Base-by-base conservation (phyloP, 345 rosid genomes). In the Melastoma malabathricum region DNA sequence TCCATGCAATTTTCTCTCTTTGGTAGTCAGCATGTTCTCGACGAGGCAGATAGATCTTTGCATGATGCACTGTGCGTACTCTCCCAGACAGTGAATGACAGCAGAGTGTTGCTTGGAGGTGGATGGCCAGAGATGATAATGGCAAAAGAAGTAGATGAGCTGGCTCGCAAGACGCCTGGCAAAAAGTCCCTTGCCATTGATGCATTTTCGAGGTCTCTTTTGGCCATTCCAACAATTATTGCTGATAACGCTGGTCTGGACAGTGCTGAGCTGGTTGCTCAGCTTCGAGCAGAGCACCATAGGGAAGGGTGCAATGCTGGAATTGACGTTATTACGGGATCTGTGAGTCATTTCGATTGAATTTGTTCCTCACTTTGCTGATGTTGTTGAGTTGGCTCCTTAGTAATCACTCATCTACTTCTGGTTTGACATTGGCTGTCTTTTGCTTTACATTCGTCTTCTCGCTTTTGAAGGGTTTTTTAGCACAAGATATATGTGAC, bases 91-190 rank as follows among this genome's bases (percentile, higher is more conserved):
- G 96, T 92, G 31, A 87, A 82, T 48, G 98, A 92, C 72, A 72
- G 79, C 54, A 73, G 98, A 66, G 96, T 92, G 19, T 64, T 92
- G 59, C 84, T 84, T 23, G 98, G 98, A 56, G 98, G 98, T 56
- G 98, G 98, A 62, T 92, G 98, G 96, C 98, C 98, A 15, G 98
- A 92, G 84, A 87, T 92, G 98, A 75, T 84, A 48, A 92, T 84
- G 98, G 93, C 98, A 13, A 87, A 82, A 78, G 98, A 76, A 55
- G 98, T 92, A 44, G 95, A 92, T 68, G 89, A 87, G 70, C 78
- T 92, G 50, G 98, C 98, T 44, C 79, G 90, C 2, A 81, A 73
- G 62, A 87, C 98, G 39, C 86, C 98, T 44, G 98, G 98, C 69
- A 92, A 92, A 72, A 92, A 72, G 66, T 84, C 98, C 2, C 98